A percentile compares a stretch with the other conserved stretches of the same genome.
These are phyloP conservation scores for Suaeda aralocaspica DNA, from an alignment of 148 eudicot species.

Conservation along the genomic window DNA sequence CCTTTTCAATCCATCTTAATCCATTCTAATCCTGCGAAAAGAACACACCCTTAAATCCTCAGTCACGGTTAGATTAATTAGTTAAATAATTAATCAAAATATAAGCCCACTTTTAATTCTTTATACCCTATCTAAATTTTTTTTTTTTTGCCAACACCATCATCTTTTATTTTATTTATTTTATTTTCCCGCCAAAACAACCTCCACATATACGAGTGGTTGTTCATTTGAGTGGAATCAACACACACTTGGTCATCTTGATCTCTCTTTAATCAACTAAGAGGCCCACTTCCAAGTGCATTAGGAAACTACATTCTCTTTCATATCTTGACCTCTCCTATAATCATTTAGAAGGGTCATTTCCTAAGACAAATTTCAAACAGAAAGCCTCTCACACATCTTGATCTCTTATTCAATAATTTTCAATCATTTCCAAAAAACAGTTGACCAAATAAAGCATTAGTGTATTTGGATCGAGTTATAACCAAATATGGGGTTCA, in stretches of 20 bases:
- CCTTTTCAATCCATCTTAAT: too few species aligned
- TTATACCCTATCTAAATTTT: too few species aligned
- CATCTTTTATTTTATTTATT: too few species aligned
- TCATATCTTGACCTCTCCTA: slow-evolving; percentile 5
- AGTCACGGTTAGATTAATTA: too few species aligned
- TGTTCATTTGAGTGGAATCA: slow-evolving; percentile 7
- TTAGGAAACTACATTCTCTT: background rate
- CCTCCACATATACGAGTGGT: background rate
- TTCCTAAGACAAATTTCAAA: background rate
- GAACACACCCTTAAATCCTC: too few species aligned
- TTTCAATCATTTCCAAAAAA: background rate
- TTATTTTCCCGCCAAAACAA: too few species aligned
- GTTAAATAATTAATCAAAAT: too few species aligned
- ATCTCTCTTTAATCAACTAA: background rate
- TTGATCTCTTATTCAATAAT: slow-evolving; percentile 4
- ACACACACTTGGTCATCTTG: background rate
- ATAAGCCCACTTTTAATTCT: too few species aligned
- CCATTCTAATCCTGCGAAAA: too few species aligned
- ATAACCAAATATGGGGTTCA: slow-evolving; percentile 17
- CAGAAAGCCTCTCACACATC: background rate
- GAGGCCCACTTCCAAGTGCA: background rate
- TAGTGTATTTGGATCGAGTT: slow-evolving; percentile 10
- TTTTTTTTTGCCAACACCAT: too few species aligned
- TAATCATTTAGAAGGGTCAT: background rate
- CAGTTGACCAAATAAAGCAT: background rate